Conservation (phyloP, 352 stramenopile genomes). For the Pythium oligandrum region DNA sequence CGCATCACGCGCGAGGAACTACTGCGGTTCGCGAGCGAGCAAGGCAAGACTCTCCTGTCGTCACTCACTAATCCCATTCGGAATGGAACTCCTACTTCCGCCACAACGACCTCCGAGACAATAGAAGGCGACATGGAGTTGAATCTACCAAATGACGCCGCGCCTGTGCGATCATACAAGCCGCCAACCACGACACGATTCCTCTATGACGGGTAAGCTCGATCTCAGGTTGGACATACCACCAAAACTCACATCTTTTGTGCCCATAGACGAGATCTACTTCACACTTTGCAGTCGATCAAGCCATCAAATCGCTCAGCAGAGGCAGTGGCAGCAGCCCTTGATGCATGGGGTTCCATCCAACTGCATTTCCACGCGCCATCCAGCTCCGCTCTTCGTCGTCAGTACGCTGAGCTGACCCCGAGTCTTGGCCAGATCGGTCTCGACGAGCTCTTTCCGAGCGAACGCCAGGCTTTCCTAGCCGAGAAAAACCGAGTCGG, state of each 20-base stretch:
- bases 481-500: constrained; percentile 62
- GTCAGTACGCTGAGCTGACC: constrained; percentile 44
- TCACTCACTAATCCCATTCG: not conserved
- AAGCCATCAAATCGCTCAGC: constrained; percentile 34
- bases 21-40: constrained; percentile 45
- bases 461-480: constrained; percentile 47
- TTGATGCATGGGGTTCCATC: constrained; percentile 37
- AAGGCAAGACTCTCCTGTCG: constrained; percentile 29
- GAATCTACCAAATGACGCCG: not conserved
- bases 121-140: not conserved
- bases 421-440: constrained; percentile 52
- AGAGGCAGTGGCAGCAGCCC: constrained; percentile 5
- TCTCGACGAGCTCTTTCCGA: constrained; percentile 56
- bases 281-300: constrained; percentile 62
- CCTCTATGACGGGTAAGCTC: constrained; percentile 56
- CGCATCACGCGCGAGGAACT: constrained; percentile 66
- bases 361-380: constrained; percentile 45
- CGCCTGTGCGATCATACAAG: constrained; percentile 9
- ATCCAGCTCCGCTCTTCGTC: constrained; percentile 35
- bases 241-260: not conserved
- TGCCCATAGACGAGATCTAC: constrained; percentile 44
- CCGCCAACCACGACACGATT: constrained; percentile 29
- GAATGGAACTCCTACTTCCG: not conserved
- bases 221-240: not conserved
- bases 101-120: not conserved